A percentile compares a stretch with the other conserved stretches of the same genome.
phyloP scores from a whole-genome alignment of 2,329 filamentous ascomycete genomes.

The Phialophora expanda region DNA sequence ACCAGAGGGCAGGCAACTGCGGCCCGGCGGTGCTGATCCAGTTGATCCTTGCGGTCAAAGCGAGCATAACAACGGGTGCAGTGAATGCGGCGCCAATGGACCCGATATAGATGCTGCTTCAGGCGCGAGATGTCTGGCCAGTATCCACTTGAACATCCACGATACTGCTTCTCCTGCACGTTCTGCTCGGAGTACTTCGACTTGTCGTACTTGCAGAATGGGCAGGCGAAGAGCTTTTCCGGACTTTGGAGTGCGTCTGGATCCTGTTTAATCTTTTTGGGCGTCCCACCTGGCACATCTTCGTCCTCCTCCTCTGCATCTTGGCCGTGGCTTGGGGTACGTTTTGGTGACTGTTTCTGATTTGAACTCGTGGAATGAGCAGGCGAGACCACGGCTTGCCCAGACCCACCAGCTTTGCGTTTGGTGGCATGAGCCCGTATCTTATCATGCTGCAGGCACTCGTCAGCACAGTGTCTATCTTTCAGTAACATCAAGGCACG shows the following conservation, averaged over 20 bases:
- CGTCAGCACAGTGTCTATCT: slow-evolving; percentile 6
- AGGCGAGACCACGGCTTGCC: slow-evolving; percentile 17
- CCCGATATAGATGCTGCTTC: slow-evolving; percentile 39
- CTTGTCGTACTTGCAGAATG: slow-evolving; percentile 37
- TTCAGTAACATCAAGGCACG: neutral
- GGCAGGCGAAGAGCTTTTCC: slow-evolving; percentile 37
- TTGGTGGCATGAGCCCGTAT: slow-evolving; percentile 34
- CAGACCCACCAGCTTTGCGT: slow-evolving; percentile 31
- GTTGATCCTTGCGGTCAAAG: slow-evolving; percentile 30
- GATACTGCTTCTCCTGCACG: slow-evolving; percentile 36
- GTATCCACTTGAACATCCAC: slow-evolving; percentile 36
- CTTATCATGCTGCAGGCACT: slow-evolving; percentile 10
- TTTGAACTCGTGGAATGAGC: slow-evolving; percentile 22
- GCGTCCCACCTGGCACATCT: slow-evolving; percentile 32
- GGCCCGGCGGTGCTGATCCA: slow-evolving; percentile 30
- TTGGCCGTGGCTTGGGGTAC: slow-evolving; percentile 20
- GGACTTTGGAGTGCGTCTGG: slow-evolving; percentile 17
- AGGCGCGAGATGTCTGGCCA: slow-evolving; percentile 39
- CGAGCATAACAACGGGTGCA: slow-evolving; percentile 33
- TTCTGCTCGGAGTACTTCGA: slow-evolving; percentile 37
- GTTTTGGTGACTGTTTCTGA: slow-evolving; percentile 22
- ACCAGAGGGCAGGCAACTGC: slow-evolving; percentile 21
- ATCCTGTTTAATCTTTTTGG: slow-evolving; percentile 37
- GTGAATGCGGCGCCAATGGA: slow-evolving; percentile 34
- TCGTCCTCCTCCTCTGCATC: slow-evolving; percentile 32